Conservation (phyloP, 768 basidiomycete genomes). For the Suillus alpinus region DNA sequence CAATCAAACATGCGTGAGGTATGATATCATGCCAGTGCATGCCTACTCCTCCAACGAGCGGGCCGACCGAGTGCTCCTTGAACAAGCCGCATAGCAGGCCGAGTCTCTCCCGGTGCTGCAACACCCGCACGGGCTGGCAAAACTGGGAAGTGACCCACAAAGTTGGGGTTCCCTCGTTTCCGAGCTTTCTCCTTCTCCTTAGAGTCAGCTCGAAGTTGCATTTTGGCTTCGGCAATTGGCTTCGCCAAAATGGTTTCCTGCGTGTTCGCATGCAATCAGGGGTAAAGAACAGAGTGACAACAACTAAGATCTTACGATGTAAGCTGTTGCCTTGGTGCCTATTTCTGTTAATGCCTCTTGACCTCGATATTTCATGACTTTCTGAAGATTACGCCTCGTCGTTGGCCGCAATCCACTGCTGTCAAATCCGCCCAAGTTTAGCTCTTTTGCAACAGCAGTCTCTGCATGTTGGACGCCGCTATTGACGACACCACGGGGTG, state of each 20-base stretch:
- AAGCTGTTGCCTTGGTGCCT: conserved; percentile 53
- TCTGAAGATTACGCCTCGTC: conserved; percentile 76
- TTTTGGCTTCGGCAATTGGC: conserved; percentile 50
- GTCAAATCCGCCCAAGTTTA: conserved; percentile 34
- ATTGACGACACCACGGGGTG: conserved; percentile 48
- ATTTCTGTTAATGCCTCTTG: conserved; percentile 45
- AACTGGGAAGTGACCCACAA: conserved; percentile 23
- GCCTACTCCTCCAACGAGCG: conserved; percentile 12
- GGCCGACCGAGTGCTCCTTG: conserved; percentile 47
- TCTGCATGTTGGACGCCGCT: conserved; percentile 45
- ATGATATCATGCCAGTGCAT: conserved; percentile 1
- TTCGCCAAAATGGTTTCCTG: conserved; percentile 70
- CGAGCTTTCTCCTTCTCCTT: conserved; percentile 31
- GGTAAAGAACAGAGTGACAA: not conserved
- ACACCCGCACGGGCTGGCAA: conserved; percentile 46
- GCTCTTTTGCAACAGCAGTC: conserved; percentile 49
- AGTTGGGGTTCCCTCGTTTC: conserved; percentile 18
- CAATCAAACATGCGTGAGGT: not conserved
- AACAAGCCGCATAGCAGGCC: conserved; percentile 52
- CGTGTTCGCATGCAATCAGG: conserved; percentile 6
- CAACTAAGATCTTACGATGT: conserved; percentile 54
- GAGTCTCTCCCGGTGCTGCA: conserved; percentile 54
- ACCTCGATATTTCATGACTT: conserved; percentile 61
- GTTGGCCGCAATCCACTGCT: conserved; percentile 51
- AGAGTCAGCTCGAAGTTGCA: conserved; percentile 35